Evolutionary conservation across 345 rosid genomes (phyloP), one percentile per base, ranked within the genome.

Genomic region (Cardiospermum halicacabum): DNA sequence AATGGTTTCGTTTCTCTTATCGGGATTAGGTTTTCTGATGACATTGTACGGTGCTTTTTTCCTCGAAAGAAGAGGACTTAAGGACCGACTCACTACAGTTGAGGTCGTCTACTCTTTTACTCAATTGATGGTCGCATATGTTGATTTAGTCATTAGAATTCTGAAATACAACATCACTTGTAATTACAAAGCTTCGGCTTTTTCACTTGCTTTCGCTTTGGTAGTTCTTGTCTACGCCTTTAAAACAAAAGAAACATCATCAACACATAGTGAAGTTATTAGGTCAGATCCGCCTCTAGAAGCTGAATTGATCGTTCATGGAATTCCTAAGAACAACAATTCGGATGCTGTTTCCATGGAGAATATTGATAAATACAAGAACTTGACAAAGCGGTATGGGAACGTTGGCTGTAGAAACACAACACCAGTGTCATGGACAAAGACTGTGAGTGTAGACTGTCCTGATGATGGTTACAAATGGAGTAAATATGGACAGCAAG

Each of bases 301-400:
- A 42, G 71, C 84, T 48, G 80, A 78, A 34, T 71, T 69, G 68
- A 62, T 72, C 10, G 64, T n/a, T n/a, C n/a, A n/a, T n/a, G n/a
- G n/a, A n/a, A 72, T 4, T 69, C 86, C 12, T 22, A 48, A 43
- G 66, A 45, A 19, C 77, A 71, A 32, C 7, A 7, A 7, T 32
- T 7, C 7, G 3, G 36, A 32, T 32, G 36, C 4, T 3, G 36
- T 32, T 32, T 32, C 36, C 7, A 7, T 3, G 36, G 36, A 32
- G 4, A 32, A 32, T 32, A 32, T 32, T 3, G 36, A 32, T 32
- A 32, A 7, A 3, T 7, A 32, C 3, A 7, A 32, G 3, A 32
- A 7, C 36, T 32, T 32, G 36, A 32, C 3, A 7, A 3, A 32
- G 36, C 36, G 36, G 36, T 32, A 32, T 32, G 36, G 36, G 36